These are phyloP conservation scores for Arxiozyma bovina DNA, from an alignment of 1,139 yeast genomes.

Conservation along the genomic window DNA sequence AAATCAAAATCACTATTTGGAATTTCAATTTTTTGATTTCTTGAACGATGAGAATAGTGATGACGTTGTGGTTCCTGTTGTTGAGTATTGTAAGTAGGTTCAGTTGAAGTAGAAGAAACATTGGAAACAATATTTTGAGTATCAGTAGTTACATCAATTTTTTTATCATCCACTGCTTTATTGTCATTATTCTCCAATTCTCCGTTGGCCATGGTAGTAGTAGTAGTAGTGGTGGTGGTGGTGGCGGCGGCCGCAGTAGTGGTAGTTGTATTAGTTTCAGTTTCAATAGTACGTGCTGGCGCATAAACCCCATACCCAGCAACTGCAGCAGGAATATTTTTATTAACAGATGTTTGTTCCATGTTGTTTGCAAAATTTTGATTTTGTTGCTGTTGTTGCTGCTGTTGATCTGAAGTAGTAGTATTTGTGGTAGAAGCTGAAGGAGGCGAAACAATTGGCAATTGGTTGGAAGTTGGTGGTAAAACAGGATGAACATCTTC, in stretches of 20 bases:
- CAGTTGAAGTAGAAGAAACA: conserved; percentile 4
- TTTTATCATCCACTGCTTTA: neutral
- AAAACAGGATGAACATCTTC: conserved; percentile 30
- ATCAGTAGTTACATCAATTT: conserved; percentile 6
- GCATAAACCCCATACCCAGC: conserved; percentile 32
- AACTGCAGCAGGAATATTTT: conserved; percentile 28
- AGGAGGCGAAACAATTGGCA: neutral
- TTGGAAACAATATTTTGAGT: neutral
- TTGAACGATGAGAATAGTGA: conserved; percentile 3
- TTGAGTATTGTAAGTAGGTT: neutral
- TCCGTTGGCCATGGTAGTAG: too few species aligned
- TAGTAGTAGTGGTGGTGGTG: too few species aligned
- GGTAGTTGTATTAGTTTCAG: too few species aligned
- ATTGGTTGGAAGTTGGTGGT: conserved; percentile 16
- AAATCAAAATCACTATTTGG: conserved; percentile 53
- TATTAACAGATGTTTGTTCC: neutral
- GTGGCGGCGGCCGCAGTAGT: neutral
- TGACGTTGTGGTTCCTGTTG: neutral
- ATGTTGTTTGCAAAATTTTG: neutral
- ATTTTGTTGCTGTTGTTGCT: conserved; percentile 4
- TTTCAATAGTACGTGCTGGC: conserved; percentile 24
- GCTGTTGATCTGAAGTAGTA: conserved; percentile 6
- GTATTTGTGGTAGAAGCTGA: neutral
- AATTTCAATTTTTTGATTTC: conserved; percentile 20
- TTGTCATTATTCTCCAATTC: neutral